Conservation (phyloP, 768 basidiomycete species). For the Hericium rajendrae region DNA sequence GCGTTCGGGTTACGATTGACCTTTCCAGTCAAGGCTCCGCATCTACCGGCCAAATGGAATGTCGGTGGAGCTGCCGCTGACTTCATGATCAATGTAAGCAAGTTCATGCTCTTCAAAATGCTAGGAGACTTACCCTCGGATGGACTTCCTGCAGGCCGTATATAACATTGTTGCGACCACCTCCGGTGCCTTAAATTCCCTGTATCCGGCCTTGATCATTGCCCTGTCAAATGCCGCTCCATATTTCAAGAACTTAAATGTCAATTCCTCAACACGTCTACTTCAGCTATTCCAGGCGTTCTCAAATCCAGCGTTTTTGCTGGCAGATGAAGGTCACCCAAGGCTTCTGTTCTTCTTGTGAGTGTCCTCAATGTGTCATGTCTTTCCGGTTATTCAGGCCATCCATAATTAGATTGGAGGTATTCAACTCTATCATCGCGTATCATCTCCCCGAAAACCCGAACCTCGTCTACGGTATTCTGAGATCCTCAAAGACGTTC, state of each 20-base stretch:
- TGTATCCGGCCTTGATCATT: slow-evolving; percentile 91
- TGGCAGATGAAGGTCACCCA: slow-evolving; percentile 94
- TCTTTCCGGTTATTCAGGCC: background rate
- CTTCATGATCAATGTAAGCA: slow-evolving; percentile 74
- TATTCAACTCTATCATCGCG: slow-evolving; percentile 79
- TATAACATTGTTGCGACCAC: slow-evolving; percentile 88
- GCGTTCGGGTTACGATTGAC: slow-evolving; percentile 64
- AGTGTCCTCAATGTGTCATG: slow-evolving; percentile 15
- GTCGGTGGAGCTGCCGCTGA: slow-evolving; percentile 69
- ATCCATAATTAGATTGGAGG: slow-evolving; percentile 57
- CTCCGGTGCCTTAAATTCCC: slow-evolving; percentile 65
- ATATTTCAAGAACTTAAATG: slow-evolving; percentile 70
- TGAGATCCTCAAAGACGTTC: slow-evolving; percentile 77
- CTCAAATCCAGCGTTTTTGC: slow-evolving; percentile 77
- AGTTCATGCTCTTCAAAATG: background rate
- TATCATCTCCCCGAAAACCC: slow-evolving; percentile 78
- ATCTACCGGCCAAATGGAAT: slow-evolving; percentile 71
- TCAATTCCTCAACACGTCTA: slow-evolving; percentile 74
- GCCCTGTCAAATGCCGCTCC: slow-evolving; percentile 84
- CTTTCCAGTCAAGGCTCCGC: slow-evolving; percentile 45
- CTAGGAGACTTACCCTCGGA: slow-evolving; percentile 5
- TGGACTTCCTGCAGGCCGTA: slow-evolving; percentile 46
- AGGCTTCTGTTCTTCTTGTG: slow-evolving; percentile 87
- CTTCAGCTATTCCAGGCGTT: slow-evolving; percentile 89
- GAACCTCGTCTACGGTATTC: slow-evolving; percentile 77